phyloP scores from a whole-genome alignment of 257 asterid genomes.

The Nicotiana attenuata region DNA sequence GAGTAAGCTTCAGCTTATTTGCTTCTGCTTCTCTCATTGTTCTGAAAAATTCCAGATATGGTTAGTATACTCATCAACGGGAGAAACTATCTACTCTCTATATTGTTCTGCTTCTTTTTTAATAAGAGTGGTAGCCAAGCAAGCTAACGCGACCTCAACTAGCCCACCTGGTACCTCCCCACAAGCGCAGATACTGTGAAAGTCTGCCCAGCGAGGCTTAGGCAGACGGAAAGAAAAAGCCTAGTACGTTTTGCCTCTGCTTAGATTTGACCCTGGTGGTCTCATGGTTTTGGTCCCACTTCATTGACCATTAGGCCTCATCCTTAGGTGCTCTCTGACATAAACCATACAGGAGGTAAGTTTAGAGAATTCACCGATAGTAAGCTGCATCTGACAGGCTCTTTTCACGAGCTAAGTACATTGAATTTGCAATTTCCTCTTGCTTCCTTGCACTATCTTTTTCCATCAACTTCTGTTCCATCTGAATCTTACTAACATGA shows the following conservation, averaged over 20 bases:
- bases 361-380: slow-evolving; percentile 51
- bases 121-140: no score
- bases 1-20: slow-evolving; percentile 82
- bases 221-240: no score
- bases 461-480: slow-evolving; percentile 93
- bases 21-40: slow-evolving; percentile 88
- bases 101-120: no score
- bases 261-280: no score
- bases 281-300: no score
- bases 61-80: background rate
- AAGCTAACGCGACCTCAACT: no score
- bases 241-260: no score
- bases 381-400: slow-evolving; percentile 92
- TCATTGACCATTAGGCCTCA: no score
- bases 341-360: background rate
- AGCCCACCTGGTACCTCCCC: no score
- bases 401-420: slow-evolving; percentile 89
- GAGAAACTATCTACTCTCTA: background rate
- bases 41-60: slow-evolving; percentile 30
- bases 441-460: slow-evolving; percentile 85
- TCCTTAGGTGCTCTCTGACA: background rate
- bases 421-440: slow-evolving; percentile 85
- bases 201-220: no score
- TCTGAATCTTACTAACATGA: slow-evolving; percentile 87
- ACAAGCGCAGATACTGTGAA: no score